phyloP scores from a whole-genome alignment of 2,329 filamentous ascomycete species.

The Ascochyta viciae-villosae region DNA sequence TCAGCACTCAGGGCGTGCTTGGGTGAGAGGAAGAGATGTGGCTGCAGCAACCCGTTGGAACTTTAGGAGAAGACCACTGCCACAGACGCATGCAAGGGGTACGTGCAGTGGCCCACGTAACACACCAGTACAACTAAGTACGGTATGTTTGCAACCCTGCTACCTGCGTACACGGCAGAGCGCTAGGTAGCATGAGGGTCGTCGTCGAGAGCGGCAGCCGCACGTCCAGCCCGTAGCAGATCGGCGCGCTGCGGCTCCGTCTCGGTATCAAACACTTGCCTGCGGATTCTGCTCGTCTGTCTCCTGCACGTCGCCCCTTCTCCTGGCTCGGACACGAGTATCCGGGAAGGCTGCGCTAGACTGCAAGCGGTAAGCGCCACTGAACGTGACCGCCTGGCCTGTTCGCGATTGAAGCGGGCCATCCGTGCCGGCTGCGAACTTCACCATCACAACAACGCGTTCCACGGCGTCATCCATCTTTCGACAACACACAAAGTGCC shows the following conservation, averaged over 20 bases:
- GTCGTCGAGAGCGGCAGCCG: slow-evolving; percentile 2
- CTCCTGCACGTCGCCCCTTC: slow-evolving; percentile 28
- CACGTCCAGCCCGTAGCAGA: slow-evolving; percentile 6
- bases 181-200: slow-evolving; percentile 6
- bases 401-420: slow-evolving; percentile 5
- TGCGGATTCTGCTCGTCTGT: slow-evolving; percentile 20
- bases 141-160: background rate
- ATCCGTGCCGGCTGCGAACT: slow-evolving; percentile 6
- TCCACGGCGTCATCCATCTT: slow-evolving; percentile 9
- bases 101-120: slow-evolving; percentile 24
- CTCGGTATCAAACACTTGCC: slow-evolving; percentile 1
- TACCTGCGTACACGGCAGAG: background rate
- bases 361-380: slow-evolving; percentile 12
- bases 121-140: background rate
- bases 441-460: slow-evolving; percentile 22
- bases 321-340: slow-evolving; percentile 19
- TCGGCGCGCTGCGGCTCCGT: slow-evolving; percentile 14
- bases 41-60: slow-evolving; percentile 4
- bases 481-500: background rate
- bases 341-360: slow-evolving; percentile 5
- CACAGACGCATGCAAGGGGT: slow-evolving; percentile 39
- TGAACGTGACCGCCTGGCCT: slow-evolving; percentile 28
- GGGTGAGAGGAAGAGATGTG: slow-evolving; percentile 11
- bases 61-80: slow-evolving; percentile 23
- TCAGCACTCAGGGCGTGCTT: slow-evolving; percentile 12